Base-by-base conservation (phyloP, 2,329 filamentous ascomycete species). In the Ceratocystis huliohia region DNA sequence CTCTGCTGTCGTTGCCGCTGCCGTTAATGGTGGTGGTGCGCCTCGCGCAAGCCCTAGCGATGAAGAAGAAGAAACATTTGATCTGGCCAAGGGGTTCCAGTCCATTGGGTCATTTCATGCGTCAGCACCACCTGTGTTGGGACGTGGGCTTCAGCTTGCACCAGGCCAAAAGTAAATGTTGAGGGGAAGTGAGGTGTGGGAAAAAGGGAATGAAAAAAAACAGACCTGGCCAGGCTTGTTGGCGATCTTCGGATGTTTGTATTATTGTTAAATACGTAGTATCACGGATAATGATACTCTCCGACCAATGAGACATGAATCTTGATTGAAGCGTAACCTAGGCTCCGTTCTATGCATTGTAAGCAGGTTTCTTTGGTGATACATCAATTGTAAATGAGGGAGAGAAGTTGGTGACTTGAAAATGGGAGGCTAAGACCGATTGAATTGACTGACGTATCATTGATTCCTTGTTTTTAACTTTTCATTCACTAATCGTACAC, bases 81-180 rank as follows among this genome's bases (percentile, higher is more conserved):
- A 85, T 70, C 72, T 85, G 68, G 82, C 82, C 50, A 84, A 82
- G 75, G 84, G 84, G 0, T 87, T 87, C 70, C 84, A 86, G 72
- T 86, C 81, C 69, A 87, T 87, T 64, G 82, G 83, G 37, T 80
- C 83, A 0, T 87, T 84, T 69, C 84, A 87, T 69, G 81, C 83
- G 48, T 80, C 80, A 0, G 78, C 59, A 48, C 22, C 61, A n/a
- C 37, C 28, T 5, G 20, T 63, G 3, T 45, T 81, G 8, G 75
- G 78, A n/a, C 75, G 76, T 56, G 79, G 79, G 2, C 73, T 79
- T 22, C 56, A 59, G 45, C 33, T 65, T 30, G 53, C 41, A 41
- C 15, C 46, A 22, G 63, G 33, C 50, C 50, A 37, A 30, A 66
- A 62, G 53, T 61, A 33, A 30, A 22, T 46, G 25, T 50, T 30